Conservation (phyloP, 768 basidiomycete genomes). For the Trametes gibbosa region DNA sequence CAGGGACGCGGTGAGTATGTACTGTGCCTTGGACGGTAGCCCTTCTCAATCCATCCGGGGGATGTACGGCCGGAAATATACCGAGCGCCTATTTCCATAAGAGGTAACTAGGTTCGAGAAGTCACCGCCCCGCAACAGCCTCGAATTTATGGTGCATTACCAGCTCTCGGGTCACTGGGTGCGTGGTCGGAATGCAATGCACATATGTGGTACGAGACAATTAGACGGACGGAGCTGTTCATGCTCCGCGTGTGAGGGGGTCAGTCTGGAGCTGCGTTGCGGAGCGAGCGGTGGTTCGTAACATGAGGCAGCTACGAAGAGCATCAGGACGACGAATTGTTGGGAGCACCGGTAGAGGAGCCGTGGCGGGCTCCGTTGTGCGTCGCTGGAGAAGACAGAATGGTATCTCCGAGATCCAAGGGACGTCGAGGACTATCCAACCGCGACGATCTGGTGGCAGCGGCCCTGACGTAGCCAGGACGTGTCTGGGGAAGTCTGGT, state of each 20-base stretch:
- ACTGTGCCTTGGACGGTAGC: not conserved
- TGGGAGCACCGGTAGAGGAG: not conserved
- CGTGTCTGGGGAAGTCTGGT: not conserved
- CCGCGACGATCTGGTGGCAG: not conserved
- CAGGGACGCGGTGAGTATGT: not conserved
- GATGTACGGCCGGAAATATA: constrained; percentile 9
- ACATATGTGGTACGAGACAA: not conserved
- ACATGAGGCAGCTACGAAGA: constrained; percentile 10
- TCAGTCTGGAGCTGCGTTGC: not conserved
- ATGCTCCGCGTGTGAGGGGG: constrained; percentile 6
- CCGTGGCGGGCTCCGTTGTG: not conserved
- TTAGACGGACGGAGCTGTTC: constrained; percentile 3
- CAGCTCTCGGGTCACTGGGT: constrained; percentile 1
- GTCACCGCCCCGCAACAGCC: constrained; percentile 18
- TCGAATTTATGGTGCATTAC: not conserved
- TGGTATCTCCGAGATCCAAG: not conserved
- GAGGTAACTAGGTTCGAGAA: constrained; percentile 19
- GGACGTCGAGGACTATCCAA: not conserved
- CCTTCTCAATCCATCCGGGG: not conserved
- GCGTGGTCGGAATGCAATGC: constrained; percentile 11
- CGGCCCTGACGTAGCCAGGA: not conserved
- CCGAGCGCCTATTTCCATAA: constrained; percentile 2
- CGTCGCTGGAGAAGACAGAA: not conserved
- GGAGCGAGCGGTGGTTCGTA: not conserved
- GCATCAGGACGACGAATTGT: not conserved